A percentile compares a stretch with the other conserved stretches of the same genome.
Evolutionary conservation across 768 basidiomycete species (phyloP).

Genomic region (Gloeopeniophorella convolvens): DNA sequence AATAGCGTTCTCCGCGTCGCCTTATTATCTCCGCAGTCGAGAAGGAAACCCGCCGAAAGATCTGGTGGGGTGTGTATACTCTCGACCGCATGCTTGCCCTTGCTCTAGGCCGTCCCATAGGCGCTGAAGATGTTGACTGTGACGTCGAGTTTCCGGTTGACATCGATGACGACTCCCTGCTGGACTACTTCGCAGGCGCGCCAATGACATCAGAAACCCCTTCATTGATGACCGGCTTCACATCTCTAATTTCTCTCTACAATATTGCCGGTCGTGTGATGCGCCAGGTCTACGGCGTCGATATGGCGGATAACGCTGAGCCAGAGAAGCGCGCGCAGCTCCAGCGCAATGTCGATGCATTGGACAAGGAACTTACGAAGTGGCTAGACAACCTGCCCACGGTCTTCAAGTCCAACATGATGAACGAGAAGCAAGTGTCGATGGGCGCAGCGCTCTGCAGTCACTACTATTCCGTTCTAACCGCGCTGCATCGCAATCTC

Average conservation of each 20-base stretch:
- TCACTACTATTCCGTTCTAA: conserved; percentile 84
- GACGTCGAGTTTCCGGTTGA: conserved; percentile 82
- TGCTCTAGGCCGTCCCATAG: conserved; percentile 81
- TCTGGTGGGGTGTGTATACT: conserved; percentile 93
- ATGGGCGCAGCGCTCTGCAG: conserved; percentile 84
- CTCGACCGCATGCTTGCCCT: conserved; percentile 90
- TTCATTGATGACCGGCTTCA: conserved; percentile 76
- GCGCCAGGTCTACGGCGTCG: conserved; percentile 76
- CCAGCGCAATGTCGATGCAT: conserved; percentile 68
- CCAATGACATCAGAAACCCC: conserved; percentile 47
- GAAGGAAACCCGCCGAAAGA: conserved; percentile 84
- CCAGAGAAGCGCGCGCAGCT: conserved; percentile 68
- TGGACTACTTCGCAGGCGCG: conserved; percentile 65
- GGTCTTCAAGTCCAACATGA: conserved; percentile 66
- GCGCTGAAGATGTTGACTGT: conserved; percentile 84
- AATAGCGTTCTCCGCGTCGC: conserved; percentile 75
- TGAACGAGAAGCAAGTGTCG: conserved; percentile 73
- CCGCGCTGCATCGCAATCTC: conserved; percentile 84
- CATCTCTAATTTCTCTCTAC: conserved; percentile 71
- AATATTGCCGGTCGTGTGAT: conserved; percentile 80
- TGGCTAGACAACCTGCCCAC: conserved; percentile 80
- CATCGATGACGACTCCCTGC: conserved; percentile 73
- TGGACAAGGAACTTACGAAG: conserved; percentile 69
- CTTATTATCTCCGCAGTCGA: conserved; percentile 65
- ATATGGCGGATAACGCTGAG: conserved; percentile 66